phyloP scores from a whole-genome alignment of 306 rosid species.

The Cercis canadensis region DNA sequence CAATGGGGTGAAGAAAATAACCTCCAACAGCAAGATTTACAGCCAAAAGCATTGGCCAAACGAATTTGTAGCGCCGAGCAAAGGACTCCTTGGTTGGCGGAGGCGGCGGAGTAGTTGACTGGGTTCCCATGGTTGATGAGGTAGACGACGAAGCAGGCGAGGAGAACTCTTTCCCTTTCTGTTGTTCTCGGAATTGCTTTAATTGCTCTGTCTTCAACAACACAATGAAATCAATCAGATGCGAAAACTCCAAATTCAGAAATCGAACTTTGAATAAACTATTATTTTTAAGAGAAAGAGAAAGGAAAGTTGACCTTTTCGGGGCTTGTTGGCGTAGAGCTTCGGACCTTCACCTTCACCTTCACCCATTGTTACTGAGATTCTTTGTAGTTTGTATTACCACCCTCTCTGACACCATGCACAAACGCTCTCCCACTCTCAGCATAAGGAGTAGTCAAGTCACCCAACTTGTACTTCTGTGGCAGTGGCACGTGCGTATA shows the following conservation, averaged over 20 bases:
- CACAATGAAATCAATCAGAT: conserved; percentile 7
- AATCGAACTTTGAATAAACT: not conserved
- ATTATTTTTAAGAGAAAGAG: not conserved
- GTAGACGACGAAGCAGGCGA: conserved; percentile 38
- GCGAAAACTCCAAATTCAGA: conserved; percentile 19
- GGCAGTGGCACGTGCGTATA: no score
- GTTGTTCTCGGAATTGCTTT: conserved; percentile 64
- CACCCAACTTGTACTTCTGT: not conserved
- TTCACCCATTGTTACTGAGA: conserved; percentile 51
- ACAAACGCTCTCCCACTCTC: not conserved
- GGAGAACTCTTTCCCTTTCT: conserved; percentile 46
- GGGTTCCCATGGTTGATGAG: conserved; percentile 46
- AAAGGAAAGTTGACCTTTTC: conserved; percentile 57
- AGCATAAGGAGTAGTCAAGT: no score
- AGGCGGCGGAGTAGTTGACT: conserved; percentile 52
- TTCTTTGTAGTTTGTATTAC: not conserved
- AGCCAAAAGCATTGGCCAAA: conserved; percentile 86
- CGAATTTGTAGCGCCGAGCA: conserved; percentile 74
- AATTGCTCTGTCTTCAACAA: conserved; percentile 46
- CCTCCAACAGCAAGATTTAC: conserved; percentile 92
- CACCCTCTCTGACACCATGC: not conserved
- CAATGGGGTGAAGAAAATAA: conserved; percentile 37
- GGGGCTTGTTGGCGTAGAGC: conserved; percentile 72
- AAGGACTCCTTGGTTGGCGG: conserved; percentile 71
- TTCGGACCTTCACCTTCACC: conserved; percentile 65